These are phyloP conservation scores for Phaeophleospora eucalypticola DNA, from an alignment of 2,329 filamentous ascomycete genomes.

Conservation along the genomic window DNA sequence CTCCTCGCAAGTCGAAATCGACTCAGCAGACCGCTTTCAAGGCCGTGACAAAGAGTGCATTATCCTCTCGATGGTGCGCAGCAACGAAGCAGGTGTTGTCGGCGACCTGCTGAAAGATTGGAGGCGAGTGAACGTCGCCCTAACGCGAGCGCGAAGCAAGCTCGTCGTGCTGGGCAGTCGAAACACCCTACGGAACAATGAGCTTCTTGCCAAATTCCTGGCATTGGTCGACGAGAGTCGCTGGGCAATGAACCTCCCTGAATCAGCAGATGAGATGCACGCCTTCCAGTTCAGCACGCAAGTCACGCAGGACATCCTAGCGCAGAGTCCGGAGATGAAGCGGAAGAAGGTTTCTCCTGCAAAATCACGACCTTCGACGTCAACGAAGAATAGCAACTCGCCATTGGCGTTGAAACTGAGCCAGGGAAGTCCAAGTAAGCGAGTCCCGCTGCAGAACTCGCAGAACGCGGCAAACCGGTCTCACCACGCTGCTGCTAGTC, in stretches of 20 bases:
- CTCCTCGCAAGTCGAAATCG: constrained; percentile 72
- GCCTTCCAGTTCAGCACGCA: constrained; percentile 26
- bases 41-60: constrained; percentile 93
- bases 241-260: constrained; percentile 72
- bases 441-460: constrained; percentile 12
- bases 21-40: constrained; percentile 95
- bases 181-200: constrained; percentile 65
- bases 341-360: constrained; percentile 1
- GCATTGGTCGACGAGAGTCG: constrained; percentile 67
- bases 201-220: constrained; percentile 74
- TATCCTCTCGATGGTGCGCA: constrained; percentile 80
- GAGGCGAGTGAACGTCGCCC: constrained; percentile 90
- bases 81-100: constrained; percentile 76
- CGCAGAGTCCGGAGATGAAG: constrained; percentile 2
- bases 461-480: constrained; percentile 10
- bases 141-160: constrained; percentile 90
- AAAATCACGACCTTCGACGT: constrained; percentile 2
- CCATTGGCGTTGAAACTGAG: constrained; percentile 6
- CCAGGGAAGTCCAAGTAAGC: background rate
- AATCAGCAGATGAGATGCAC: constrained; percentile 21
- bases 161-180: constrained; percentile 81
- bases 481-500: too few relatives aligned
- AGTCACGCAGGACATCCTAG: constrained; percentile 12
- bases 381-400: constrained; percentile 3
- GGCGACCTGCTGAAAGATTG: constrained; percentile 89